Evolutionary conservation across 1,139 yeast species (phyloP), one percentile per base, ranked within the genome.

Genomic region (Suhomyces kunorum): DNA sequence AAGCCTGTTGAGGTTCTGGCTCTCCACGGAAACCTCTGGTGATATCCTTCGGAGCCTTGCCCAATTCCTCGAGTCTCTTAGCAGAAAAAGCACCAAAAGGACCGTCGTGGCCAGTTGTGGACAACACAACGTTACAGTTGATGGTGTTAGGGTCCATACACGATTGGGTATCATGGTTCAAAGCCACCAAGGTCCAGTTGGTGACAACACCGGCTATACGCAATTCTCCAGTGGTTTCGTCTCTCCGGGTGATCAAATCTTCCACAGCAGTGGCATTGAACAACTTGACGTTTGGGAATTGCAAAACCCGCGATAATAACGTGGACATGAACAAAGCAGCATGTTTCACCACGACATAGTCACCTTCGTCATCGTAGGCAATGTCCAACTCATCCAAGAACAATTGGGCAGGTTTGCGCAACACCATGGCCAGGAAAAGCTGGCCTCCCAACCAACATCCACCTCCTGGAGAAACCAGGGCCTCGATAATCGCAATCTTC

Each of bases 131-230:
- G 54, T 82, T 81, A 46, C 83, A 76, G 57, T 83, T 84, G 68
- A 84, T 82, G 44, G 88, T 84, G 67, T 84, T 83, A 42, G 92
- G 92, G 57, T 84, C 92, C 92, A 84, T 84, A 63, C 92, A 84
- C 12, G 85, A 79, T 61, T 84, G 90, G 46, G 80, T 79, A 58
- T 81, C 87, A 56, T 84, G 92, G 61, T 83, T 83, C 74, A 82
- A 73, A 8, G 89, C 73, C 25, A 84, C 90, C 54, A 83, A 68
- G 16, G 90, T 84, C 90, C 90, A 84, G 69, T 84, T 84, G 56
- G 89, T 83, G 30, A 84, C 92, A 20, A 84, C 90, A 58, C 90
- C 92, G 18, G 88, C 86, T 46, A 83, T 77, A 52, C 85, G 71
- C 42, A 83, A 66, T 47, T 78, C 76, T 31, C 85, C 86, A 24